Evolutionary conservation across 306 rosid genomes (phyloP), one percentile per base, ranked within the genome.

Genomic region (Potentilla sterilis): DNA sequence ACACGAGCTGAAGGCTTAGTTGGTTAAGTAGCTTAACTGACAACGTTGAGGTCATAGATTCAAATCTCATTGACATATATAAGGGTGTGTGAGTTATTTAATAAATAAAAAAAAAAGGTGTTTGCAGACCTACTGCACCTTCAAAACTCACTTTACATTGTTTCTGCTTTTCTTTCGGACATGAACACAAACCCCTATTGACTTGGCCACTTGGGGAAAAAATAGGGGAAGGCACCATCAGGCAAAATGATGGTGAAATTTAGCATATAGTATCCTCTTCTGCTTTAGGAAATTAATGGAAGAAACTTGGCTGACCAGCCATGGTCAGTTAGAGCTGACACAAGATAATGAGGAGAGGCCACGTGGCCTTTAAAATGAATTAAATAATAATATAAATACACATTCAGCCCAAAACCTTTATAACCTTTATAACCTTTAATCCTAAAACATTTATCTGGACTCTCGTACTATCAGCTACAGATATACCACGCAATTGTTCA

Each of bases 191-290:
- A 7, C 44, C 38, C 40, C 21, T 15, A 22, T 12, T 10, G 22
- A 54, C 22, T 76, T 41, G 2, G 1, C 28, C 28, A 28, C 28
- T 28, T 28, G 28, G 1, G 28, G 28, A 28, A 28, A 28, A 28
- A 28, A 28, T 28, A 28, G 28, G 69, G 22, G 73, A 42, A 41
- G 49, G 9, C 74, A 42, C 57, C 67, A 40, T 47, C 46, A 1
- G 34, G 70, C n/a, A 67, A 67, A 54, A 67, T 41, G 49, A 77
- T 7, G 58, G 48, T 19, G 51, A 67, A 37, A 66, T 14, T 40
- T 62, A 18, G 69, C 72, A 37, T 21, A 63, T 63, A 34, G 22
- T 32, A 49, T n/a, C 73, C 73, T 66, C 35, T n/a, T 46, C 72
- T 57, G 63, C 63, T 57, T 57, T 24, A 47, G 1, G 54, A 40